Evolutionary conservation across 352 stramenopile genomes (phyloP).

Genomic region (Phytophthora multivora): DNA sequence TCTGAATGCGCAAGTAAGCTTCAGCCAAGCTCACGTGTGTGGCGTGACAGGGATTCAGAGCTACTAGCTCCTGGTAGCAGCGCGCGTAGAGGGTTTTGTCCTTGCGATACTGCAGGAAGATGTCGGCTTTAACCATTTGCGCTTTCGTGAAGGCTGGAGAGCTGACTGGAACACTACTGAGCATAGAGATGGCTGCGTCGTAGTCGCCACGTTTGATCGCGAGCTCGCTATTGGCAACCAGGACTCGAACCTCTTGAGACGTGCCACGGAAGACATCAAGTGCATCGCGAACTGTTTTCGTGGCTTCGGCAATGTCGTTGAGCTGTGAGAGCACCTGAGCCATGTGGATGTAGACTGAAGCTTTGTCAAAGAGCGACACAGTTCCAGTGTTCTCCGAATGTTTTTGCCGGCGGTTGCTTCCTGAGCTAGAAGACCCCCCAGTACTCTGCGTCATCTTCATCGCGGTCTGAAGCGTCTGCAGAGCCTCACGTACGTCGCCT

Average conservation of each 20-base stretch:
- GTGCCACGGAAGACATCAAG: slow-evolving; percentile 79
- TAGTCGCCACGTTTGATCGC: slow-evolving; percentile 91
- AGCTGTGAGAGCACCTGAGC: slow-evolving; percentile 81
- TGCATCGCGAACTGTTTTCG: slow-evolving; percentile 65
- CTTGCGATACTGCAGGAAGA: slow-evolving; percentile 92
- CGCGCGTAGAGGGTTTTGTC: slow-evolving; percentile 91
- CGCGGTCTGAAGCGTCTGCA: slow-evolving; percentile 76
- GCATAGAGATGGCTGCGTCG: slow-evolving; percentile 88
- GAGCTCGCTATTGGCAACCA: slow-evolving; percentile 92
- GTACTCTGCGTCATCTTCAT: slow-evolving; percentile 64
- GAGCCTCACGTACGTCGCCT: slow-evolving; percentile 80
- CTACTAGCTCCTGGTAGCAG: slow-evolving; percentile 91
- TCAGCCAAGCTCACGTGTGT: slow-evolving; percentile 90
- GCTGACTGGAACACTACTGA: slow-evolving; percentile 81
- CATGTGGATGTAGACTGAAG: slow-evolving; percentile 89
- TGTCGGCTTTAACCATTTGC: slow-evolving; percentile 94
- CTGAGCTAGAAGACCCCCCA: slow-evolving; percentile 5
- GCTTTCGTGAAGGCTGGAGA: slow-evolving; percentile 87
- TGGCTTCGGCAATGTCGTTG: slow-evolving; percentile 73
- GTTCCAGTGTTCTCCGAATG: slow-evolving; percentile 17
- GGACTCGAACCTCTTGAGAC: slow-evolving; percentile 88
- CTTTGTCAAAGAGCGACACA: slow-evolving; percentile 81
- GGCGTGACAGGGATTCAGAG: slow-evolving; percentile 67
- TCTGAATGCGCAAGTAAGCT: slow-evolving; percentile 92
- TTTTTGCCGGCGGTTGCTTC: slow-evolving; percentile 19